These are phyloP conservation scores for Ploettnerulaceae sp. DNA, from an alignment of 2,329 filamentous ascomycete species.

Conservation along the genomic window DNA sequence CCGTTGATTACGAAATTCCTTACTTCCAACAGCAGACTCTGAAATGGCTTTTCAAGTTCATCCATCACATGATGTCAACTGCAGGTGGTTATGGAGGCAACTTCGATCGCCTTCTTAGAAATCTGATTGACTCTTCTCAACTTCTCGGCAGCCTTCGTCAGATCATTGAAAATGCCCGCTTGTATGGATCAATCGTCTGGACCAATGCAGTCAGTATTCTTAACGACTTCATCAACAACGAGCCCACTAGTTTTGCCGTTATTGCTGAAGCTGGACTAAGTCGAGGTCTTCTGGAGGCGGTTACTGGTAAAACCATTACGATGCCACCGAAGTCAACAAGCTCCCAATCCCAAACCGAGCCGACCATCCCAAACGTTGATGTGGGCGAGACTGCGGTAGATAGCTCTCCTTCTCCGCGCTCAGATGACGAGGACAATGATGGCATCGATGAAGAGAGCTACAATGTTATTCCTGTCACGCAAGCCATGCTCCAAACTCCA, in stretches of 20 bases:
- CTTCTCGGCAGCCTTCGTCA: constrained; percentile 73
- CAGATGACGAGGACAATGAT: constrained; percentile 31
- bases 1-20: constrained; percentile 89
- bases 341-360: constrained; percentile 12
- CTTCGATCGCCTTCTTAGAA: constrained; percentile 84
- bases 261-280: constrained; percentile 93
- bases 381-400: constrained; percentile 31
- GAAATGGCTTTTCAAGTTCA: constrained; percentile 91
- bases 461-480: constrained; percentile 48
- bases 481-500: constrained; percentile 44
- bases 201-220: constrained; percentile 88
- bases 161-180: constrained; percentile 72
- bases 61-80: constrained; percentile 90
- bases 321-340: constrained; percentile 33
- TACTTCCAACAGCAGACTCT: constrained; percentile 91
- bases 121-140: constrained; percentile 88
- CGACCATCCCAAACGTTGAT: constrained; percentile 17
- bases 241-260: constrained; percentile 93
- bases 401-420: constrained; percentile 19
- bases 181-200: constrained; percentile 93
- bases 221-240: constrained; percentile 96
- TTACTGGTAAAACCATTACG: constrained; percentile 51
- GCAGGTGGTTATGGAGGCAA: constrained; percentile 65
- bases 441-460: constrained; percentile 39
- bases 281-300: constrained; percentile 75